Evolutionary conservation across 148 eudicot genomes (phyloP).

Genomic region (Chenopodium album): DNA sequence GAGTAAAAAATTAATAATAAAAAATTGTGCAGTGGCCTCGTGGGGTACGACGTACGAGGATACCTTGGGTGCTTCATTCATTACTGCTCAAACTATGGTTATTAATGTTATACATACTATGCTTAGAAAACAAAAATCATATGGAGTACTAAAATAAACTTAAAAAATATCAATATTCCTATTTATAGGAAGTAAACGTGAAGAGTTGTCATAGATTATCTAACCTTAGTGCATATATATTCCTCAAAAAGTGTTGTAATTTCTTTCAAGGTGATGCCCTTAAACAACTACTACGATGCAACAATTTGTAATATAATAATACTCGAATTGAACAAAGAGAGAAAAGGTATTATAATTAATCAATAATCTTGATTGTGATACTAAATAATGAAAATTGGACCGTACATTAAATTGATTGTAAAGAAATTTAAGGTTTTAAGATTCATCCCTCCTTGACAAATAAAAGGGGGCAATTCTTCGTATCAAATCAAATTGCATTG

Average conservation of each 20-base stretch:
- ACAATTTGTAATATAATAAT: neutral
- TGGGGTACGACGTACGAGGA: too few species aligned
- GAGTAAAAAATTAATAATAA: too few species aligned
- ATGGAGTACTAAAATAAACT: too few species aligned
- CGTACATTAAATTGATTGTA: neutral
- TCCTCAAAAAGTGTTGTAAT: neutral
- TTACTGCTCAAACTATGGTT: neutral
- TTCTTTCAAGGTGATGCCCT: neutral
- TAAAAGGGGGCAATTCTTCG: neutral
- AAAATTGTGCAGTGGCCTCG: too few species aligned
- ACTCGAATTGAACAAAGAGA: too few species aligned
- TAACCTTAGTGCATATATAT: neutral
- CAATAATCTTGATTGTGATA: neutral
- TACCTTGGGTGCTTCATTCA: neutral
- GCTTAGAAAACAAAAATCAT: too few species aligned
- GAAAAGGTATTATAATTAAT: neutral
- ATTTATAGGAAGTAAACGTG: conserved; percentile 28
- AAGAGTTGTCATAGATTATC: conserved; percentile 1
- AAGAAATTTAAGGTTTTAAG: conserved; percentile 1
- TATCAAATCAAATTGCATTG: conserved; percentile 5
- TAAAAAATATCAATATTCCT: conserved; percentile 3
- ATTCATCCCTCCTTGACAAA: conserved; percentile 20
- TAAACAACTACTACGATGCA: too few species aligned
- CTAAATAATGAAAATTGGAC: neutral
- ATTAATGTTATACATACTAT: neutral